Percentiles rank a stretch among this genome's conserved stretches.
These are phyloP conservation scores for Mycena kentingensis DNA, from an alignment of 768 basidiomycete genomes.

Conservation along the genomic window DNA sequence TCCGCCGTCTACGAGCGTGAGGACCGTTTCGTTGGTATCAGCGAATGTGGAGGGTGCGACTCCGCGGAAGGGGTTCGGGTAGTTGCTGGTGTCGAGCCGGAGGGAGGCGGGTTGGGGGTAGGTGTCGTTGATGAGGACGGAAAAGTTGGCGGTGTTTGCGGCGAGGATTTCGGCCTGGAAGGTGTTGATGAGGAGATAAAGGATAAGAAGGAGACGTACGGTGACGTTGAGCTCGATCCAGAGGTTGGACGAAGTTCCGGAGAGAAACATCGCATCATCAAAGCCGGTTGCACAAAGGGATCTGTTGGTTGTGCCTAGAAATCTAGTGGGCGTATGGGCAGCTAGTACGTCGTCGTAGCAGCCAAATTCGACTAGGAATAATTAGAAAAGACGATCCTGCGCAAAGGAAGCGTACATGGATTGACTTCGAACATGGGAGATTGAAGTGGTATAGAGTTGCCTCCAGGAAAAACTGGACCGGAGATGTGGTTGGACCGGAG, in stretches of 20 bases:
- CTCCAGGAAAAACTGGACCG: constrained; percentile 23
- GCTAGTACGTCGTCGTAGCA: constrained; percentile 45
- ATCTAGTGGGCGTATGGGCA: constrained; percentile 47
- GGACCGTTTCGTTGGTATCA: constrained; percentile 32
- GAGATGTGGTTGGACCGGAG: constrained; percentile 29
- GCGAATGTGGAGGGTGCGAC: constrained; percentile 36
- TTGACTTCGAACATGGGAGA: constrained; percentile 40
- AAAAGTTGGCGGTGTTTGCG: constrained; percentile 12
- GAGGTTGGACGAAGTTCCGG: constrained; percentile 35
- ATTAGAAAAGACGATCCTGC: not conserved
- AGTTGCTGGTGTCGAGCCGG: constrained; percentile 32
- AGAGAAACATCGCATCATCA: constrained; percentile 31
- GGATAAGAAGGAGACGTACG: not conserved
- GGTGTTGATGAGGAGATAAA: not conserved
- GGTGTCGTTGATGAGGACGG: constrained; percentile 14
- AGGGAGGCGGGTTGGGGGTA: constrained; percentile 21
- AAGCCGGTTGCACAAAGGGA: constrained; percentile 37
- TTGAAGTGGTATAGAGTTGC: constrained; percentile 31
- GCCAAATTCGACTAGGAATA: constrained; percentile 38
- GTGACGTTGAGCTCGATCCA: constrained; percentile 17
- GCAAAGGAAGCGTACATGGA: constrained; percentile 20
- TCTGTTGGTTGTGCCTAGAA: constrained; percentile 43
- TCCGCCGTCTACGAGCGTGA: constrained; percentile 43
- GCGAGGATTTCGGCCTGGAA: constrained; percentile 9
- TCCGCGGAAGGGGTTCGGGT: constrained; percentile 42